Base-by-base conservation (phyloP, 2,329 filamentous ascomycete genomes). In the Cladosporium sp. region DNA sequence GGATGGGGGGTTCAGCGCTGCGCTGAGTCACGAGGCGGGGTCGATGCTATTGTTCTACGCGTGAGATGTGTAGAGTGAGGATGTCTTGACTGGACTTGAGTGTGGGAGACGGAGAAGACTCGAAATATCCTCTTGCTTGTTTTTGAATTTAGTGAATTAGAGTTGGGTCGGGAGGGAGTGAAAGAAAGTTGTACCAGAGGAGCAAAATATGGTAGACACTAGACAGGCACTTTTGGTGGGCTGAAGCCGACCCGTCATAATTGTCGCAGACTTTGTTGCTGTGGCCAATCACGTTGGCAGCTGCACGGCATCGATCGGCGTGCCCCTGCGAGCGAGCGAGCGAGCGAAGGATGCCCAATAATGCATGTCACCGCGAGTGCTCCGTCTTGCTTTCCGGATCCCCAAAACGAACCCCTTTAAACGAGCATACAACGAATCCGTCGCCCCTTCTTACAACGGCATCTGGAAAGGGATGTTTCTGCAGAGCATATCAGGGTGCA, bases 21-120 rank as follows among this genome's bases (percentile, higher is more conserved):
- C 61, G 50, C 61, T 63, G 61, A 63, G 61, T 63, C 61, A 63
- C 61, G 52, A 35, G 35, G 61, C 56, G 56, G 56, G 56, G 56
- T 59, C 29, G 33, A 6, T 59, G 21, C 35, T 59, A 59, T 59
- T 59, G 56, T 59, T 44, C 31, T 63, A 12, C 61, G 61, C 31
- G 49, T 29, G 50, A 29, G 35, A 26, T 26, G 35, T n/a, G 28
- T 21, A 37, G 31, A 16, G n/a, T 8, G n/a, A 5, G 31, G 33
- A 26, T n/a, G 44, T 60, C 57, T 62, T 62, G 40, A 50, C 29
- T 44, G 29, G 46, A 26, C 28, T 50, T 37, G 33, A 29, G 31
- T 40, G 56, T 44, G 21, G 12, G 23, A n/a, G 26, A 8, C 31
- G 28, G 18, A 35, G 23, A 21, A 40, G 55, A 33, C 29, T 57